A percentile compares a stretch with the other conserved stretches of the same genome.
phyloP scores from a whole-genome alignment of 495 filamentous ascomycete species.

The Neurospora sublineolata region DNA sequence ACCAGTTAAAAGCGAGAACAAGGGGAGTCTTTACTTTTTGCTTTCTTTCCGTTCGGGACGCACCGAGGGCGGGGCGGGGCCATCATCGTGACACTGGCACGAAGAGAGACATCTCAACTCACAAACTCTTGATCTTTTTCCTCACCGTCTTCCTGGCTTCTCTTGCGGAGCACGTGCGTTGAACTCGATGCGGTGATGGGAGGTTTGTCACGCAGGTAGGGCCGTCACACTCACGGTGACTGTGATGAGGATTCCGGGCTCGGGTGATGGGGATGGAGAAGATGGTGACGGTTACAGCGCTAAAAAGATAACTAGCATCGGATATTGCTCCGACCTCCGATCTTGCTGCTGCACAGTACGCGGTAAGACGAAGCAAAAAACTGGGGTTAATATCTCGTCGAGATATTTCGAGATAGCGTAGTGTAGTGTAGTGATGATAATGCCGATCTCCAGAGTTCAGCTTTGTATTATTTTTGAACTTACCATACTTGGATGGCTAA shows the following conservation, averaged over 20 bases:
- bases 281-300: neutral
- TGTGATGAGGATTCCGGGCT: neutral
- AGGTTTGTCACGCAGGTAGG: neutral
- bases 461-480: neutral
- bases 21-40: neutral
- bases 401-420: neutral
- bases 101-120: neutral
- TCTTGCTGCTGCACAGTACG: neutral
- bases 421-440: neutral
- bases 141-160: neutral
- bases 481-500: neutral
- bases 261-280: neutral
- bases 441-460: neutral
- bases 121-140: neutral
- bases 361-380: neutral
- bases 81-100: neutral
- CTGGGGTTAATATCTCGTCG: neutral
- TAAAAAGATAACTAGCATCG: neutral
- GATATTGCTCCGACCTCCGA: neutral
- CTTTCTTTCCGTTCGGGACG: neutral
- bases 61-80: neutral
- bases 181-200: neutral
- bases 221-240: neutral
- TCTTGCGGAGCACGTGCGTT: neutral
- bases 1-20: neutral